phyloP scores from a whole-genome alignment of 305 asterid genomes.

The Rubia occidens region DNA sequence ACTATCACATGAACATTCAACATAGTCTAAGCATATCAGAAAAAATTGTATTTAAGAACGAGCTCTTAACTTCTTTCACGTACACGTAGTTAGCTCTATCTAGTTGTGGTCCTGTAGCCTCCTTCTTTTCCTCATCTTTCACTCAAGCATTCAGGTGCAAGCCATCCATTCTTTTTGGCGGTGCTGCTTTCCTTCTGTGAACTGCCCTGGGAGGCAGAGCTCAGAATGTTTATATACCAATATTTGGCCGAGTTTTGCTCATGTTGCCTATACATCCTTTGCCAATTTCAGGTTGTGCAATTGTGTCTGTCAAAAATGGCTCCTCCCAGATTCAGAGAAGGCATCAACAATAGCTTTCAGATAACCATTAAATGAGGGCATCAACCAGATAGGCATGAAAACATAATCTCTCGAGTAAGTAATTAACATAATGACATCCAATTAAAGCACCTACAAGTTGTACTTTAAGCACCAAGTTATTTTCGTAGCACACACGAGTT shows the following conservation, averaged over 20 bases:
- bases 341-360: slow-evolving; percentile 36
- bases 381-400: too few relatives aligned
- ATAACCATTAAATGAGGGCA: too few relatives aligned
- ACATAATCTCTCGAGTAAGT: too few relatives aligned
- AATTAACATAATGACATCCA: too few relatives aligned
- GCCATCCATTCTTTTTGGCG: slow-evolving; percentile 52
- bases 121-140: slow-evolving; percentile 46
- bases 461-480: too few relatives aligned
- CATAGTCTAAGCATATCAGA: too few relatives aligned
- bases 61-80: slow-evolving; percentile 57
- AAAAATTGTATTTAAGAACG: slow-evolving; percentile 38
- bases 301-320: slow-evolving; percentile 61
- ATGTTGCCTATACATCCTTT: neutral
- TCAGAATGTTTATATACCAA: slow-evolving; percentile 44
- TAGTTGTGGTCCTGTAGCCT: slow-evolving; percentile 63
- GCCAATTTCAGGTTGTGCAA: slow-evolving; percentile 34
- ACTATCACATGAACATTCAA: too few relatives aligned
- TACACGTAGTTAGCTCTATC: slow-evolving; percentile 42
- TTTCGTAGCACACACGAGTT: too few relatives aligned
- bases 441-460: too few relatives aligned
- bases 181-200: slow-evolving; percentile 56
- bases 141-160: slow-evolving; percentile 50
- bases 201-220: slow-evolving; percentile 68
- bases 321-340: slow-evolving; percentile 40
- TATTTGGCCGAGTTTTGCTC: slow-evolving; percentile 6